Conservation (phyloP, 2,329 filamentous ascomycete species). For the Apiospora arundinis region DNA sequence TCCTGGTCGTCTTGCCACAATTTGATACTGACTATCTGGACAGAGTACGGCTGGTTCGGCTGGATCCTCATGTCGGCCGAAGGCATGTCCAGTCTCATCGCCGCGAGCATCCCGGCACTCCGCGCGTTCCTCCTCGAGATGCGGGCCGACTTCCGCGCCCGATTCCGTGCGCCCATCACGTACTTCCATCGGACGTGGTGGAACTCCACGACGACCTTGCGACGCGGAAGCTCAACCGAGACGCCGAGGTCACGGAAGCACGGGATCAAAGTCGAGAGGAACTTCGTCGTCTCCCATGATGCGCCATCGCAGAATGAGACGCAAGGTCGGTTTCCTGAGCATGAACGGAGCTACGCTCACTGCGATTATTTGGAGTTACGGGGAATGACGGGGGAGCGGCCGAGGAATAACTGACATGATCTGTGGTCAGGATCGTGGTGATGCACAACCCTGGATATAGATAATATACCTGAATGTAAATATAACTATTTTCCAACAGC, state of each 20-base stretch:
- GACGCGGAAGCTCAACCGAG: not conserved
- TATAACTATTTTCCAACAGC: no score
- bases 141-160: not conserved
- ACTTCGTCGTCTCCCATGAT: not conserved
- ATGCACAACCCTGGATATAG: no score
- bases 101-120: conserved; percentile 24
- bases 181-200: not conserved
- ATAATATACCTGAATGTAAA: no score
- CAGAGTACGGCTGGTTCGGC: conserved; percentile 23
- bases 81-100: conserved; percentile 23
- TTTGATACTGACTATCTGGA: not conserved
- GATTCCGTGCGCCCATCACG: not conserved
- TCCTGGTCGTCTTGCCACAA: no score
- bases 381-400: no score
- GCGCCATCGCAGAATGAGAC: not conserved
- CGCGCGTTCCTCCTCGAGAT: conserved; percentile 22
- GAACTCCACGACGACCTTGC: not conserved
- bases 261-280: not conserved
- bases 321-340: not conserved
- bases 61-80: conserved; percentile 24
- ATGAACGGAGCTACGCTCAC: not conserved
- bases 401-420: no score
- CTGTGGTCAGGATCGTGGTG: no score
- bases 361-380: not conserved
- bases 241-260: not conserved